Conservation (phyloP, 345 rosid genomes). For the Euphorbia lathyris region DNA sequence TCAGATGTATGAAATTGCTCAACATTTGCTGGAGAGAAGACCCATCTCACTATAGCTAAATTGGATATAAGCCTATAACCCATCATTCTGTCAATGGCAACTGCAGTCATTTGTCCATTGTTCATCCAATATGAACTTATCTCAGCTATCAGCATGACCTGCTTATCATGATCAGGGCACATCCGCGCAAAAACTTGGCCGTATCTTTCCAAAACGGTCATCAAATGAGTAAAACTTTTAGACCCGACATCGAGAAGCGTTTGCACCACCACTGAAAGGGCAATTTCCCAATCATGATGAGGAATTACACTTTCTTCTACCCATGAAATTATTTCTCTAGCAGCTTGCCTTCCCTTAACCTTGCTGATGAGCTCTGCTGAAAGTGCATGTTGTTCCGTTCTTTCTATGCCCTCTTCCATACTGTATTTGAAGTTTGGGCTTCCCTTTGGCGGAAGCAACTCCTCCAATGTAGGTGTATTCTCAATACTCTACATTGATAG, state of each 20-base stretch:
- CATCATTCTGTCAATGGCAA: constrained; percentile 98
- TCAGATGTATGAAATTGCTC: constrained; percentile 85
- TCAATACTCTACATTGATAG: constrained; percentile 67
- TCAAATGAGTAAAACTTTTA: constrained; percentile 95
- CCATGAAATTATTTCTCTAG: constrained; percentile 81
- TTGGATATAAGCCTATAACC: constrained; percentile 93
- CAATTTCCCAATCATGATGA: constrained; percentile 59
- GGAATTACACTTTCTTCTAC: constrained; percentile 73
- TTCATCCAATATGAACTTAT: constrained; percentile 83
- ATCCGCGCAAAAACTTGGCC: constrained; percentile 77
- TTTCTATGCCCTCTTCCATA: constrained; percentile 62
- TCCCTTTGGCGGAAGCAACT: constrained; percentile 85
- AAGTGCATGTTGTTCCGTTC: constrained; percentile 59
- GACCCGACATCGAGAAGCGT: constrained; percentile 93
- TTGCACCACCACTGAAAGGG: constrained; percentile 71
- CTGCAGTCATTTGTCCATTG: constrained; percentile 79
- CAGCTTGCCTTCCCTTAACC: constrained; percentile 83
- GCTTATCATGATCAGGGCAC: constrained; percentile 79
- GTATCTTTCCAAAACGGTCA: constrained; percentile 91
- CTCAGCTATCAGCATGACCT: constrained; percentile 71
- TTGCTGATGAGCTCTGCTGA: constrained; percentile 70
- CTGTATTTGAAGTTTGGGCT: constrained; percentile 64
- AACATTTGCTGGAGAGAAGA: constrained; percentile 71
- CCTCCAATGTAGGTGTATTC: constrained; percentile 80
- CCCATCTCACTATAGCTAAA: constrained; percentile 93